Percentiles rank a stretch among this genome's conserved stretches.
Evolutionary conservation across 1,284 basidiomycete species (phyloP).

Genomic region (Moesziomyces sp.): DNA sequence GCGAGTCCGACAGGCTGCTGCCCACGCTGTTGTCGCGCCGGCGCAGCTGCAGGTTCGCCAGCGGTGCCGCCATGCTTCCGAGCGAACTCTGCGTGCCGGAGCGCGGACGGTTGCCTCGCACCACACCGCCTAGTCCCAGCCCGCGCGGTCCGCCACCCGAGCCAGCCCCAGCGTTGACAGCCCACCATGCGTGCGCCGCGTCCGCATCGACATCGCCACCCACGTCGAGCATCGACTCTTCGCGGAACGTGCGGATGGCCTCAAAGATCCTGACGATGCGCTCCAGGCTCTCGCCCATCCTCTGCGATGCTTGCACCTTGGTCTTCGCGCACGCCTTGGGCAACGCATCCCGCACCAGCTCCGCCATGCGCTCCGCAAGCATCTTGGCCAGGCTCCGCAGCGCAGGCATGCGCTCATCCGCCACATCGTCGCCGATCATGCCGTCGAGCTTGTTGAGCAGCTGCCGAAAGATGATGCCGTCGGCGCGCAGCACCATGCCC

Average conservation of each 20-base stretch:
- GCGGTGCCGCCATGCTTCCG: constrained; percentile 8
- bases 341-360: constrained; percentile 11
- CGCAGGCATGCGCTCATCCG: constrained; percentile 14
- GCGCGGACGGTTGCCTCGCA: neutral
- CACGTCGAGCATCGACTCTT: constrained; percentile 23
- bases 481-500: constrained; percentile 19
- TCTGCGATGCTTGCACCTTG: constrained; percentile 26
- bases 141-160: neutral
- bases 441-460: constrained; percentile 24
- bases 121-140: neutral
- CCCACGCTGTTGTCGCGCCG: constrained; percentile 22
- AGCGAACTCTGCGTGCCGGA: constrained; percentile 9
- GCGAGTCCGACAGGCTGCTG: constrained; percentile 25
- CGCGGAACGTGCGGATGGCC: constrained; percentile 20
- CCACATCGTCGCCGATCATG: constrained; percentile 31
- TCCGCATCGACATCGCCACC: neutral
- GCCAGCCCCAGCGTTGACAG: neutral
- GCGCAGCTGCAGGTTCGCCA: constrained; percentile 19
- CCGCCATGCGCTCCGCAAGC: constrained; percentile 12
- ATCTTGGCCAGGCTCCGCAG: constrained; percentile 12
- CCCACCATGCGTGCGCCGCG: neutral
- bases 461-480: constrained; percentile 32
- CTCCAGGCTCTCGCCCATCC: constrained; percentile 21
- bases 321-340: constrained; percentile 6
- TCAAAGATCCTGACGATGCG: constrained; percentile 25